phyloP scores from a whole-genome alignment of 2,329 filamentous ascomycete species.

The Aaosphaeria arxii region DNA sequence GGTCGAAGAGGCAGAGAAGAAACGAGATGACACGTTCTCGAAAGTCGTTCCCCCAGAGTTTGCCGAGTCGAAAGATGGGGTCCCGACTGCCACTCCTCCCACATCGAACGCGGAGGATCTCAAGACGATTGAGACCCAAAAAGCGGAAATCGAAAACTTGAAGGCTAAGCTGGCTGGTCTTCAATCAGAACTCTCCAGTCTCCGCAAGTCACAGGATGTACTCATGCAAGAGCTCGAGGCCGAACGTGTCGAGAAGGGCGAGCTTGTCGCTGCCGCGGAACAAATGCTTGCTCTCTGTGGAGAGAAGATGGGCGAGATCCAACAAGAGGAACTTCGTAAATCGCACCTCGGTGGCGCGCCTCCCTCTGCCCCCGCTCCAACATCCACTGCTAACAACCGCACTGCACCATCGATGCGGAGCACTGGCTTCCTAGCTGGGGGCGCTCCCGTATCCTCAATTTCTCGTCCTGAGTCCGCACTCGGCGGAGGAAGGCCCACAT shows the following conservation, averaged over 20 bases:
- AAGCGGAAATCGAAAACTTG: constrained; percentile 66
- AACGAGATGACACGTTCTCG: constrained; percentile 64
- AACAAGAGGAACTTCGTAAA: constrained; percentile 47
- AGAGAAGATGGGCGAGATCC: constrained; percentile 39
- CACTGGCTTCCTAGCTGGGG: constrained; percentile 30
- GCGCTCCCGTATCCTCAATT: not conserved
- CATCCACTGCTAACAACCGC: not conserved
- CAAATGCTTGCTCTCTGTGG: constrained; percentile 73
- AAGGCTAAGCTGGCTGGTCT: constrained; percentile 74
- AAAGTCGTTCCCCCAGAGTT: constrained; percentile 41
- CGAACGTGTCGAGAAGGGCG: constrained; percentile 79
- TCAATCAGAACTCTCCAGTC: constrained; percentile 66
- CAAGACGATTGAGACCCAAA: constrained; percentile 58
- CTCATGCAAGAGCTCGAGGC: constrained; percentile 65
- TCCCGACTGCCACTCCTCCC: constrained; percentile 2
- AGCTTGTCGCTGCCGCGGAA: constrained; percentile 76
- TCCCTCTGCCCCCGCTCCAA: constrained; percentile 6
- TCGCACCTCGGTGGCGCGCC: constrained; percentile 42
- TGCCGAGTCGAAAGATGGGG: constrained; percentile 3
- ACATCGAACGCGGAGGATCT: constrained; percentile 38
- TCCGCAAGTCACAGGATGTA: constrained; percentile 67
- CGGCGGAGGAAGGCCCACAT: constrained; percentile 20
- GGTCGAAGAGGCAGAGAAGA: constrained; percentile 69
- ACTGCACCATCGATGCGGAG: constrained; percentile 22
- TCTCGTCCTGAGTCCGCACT: constrained; percentile 27